phyloP scores from a whole-genome alignment of 106 monocot species.

The Allium fistulosum region DNA sequence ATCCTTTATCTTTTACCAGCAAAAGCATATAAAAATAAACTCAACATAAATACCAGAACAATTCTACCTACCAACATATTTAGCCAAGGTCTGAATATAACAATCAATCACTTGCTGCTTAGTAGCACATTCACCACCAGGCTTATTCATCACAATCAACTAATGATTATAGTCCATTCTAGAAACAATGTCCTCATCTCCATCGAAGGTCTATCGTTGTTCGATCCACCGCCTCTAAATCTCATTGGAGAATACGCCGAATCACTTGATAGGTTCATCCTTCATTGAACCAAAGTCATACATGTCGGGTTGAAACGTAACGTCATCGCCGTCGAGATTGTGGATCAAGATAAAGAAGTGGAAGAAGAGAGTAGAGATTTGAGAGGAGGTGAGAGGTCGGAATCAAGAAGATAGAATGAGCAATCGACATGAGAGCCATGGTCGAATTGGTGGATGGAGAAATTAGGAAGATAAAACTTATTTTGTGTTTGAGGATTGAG shows the following conservation, averaged over 20 bases:
- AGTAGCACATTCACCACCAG: conserved; percentile 56
- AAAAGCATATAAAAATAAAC: too few relatives aligned
- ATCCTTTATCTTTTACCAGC: too few relatives aligned
- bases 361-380: conserved; percentile 10
- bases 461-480: neutral
- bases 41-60: neutral
- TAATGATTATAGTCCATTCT: conserved; percentile 80
- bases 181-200: conserved; percentile 80
- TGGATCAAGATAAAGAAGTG: conserved; percentile 2
- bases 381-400: neutral
- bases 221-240: conserved; percentile 19
- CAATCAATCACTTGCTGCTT: conserved; percentile 90
- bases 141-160: conserved; percentile 81
- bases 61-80: conserved; percentile 54
- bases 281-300: conserved; percentile 17
- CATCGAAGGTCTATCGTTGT: conserved; percentile 60
- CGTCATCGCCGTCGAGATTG: neutral
- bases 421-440: neutral
- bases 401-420: neutral
- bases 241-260: conserved; percentile 41
- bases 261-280: conserved; percentile 20
- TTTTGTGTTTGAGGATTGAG: too few relatives aligned
- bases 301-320: neutral
- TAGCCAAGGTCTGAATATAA: conserved; percentile 68
- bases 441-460: neutral